Conservation (phyloP, 768 basidiomycete species). For the Psilocybe sp. region DNA sequence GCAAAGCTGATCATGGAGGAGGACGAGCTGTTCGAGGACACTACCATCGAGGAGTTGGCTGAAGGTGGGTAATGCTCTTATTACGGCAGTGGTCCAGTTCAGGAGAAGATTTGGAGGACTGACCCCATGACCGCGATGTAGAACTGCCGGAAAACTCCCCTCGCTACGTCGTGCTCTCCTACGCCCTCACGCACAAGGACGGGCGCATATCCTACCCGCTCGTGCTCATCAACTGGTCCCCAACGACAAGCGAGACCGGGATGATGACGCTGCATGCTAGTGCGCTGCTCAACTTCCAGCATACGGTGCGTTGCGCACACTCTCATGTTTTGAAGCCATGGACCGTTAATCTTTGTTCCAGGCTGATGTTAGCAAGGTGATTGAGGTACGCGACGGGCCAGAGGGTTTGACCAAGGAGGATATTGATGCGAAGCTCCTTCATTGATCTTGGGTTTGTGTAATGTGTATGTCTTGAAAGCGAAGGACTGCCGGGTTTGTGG, state of each 20-base stretch:
- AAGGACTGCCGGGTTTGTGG: too few species aligned
- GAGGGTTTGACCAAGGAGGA: constrained; percentile 75
- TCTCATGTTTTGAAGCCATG: neutral
- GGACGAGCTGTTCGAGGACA: constrained; percentile 74
- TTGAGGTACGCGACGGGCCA: constrained; percentile 80
- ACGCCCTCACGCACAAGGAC: constrained; percentile 76
- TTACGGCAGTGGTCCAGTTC: neutral
- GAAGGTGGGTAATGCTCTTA: constrained; percentile 52
- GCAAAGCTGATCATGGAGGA: constrained; percentile 76
- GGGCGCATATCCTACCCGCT: constrained; percentile 85
- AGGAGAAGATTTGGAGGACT: neutral
- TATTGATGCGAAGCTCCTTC: constrained; percentile 60
- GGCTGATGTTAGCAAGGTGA: constrained; percentile 76
- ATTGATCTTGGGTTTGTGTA: neutral
- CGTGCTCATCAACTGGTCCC: constrained; percentile 87
- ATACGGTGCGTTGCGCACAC: constrained; percentile 47
- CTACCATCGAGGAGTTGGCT: constrained; percentile 80
- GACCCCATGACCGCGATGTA: constrained; percentile 23
- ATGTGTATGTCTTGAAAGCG: neutral
- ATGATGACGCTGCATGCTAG: constrained; percentile 83
- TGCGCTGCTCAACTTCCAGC: constrained; percentile 76
- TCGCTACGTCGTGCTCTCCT: constrained; percentile 81
- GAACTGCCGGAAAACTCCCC: constrained; percentile 88
- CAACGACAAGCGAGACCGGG: constrained; percentile 70
- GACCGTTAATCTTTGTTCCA: constrained; percentile 22